Evolutionary conservation across 2,329 filamentous ascomycete genomes (phyloP).

Genomic region (Ophiostoma australiae): DNA sequence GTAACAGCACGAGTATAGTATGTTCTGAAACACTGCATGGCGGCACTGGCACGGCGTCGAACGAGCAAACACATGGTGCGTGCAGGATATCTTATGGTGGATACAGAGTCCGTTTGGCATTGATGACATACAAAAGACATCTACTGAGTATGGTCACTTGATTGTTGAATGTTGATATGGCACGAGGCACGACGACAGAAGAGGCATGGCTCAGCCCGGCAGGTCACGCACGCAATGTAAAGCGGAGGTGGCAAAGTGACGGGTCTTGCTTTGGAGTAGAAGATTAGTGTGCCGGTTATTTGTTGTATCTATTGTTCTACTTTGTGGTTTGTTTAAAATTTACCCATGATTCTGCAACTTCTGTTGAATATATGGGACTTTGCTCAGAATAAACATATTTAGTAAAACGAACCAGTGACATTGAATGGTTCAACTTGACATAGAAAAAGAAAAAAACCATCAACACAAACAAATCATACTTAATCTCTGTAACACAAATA

Average conservation of each 20-base stretch:
- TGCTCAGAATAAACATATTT: no score
- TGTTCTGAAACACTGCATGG: neutral
- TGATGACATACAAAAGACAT: neutral
- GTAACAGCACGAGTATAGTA: neutral
- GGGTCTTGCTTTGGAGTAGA: neutral
- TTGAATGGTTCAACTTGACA: no score
- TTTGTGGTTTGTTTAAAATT: neutral
- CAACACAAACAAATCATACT: neutral
- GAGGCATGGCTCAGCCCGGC: slow-evolving; percentile 3
- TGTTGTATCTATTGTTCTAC: neutral
- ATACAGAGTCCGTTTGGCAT: neutral
- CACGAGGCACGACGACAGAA: slow-evolving; percentile 1
- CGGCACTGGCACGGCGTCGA: neutral
- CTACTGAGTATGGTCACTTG: neutral
- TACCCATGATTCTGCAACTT: no score
- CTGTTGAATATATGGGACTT: no score
- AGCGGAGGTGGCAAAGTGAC: slow-evolving; percentile 6
- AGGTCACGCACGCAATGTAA: slow-evolving; percentile 2
- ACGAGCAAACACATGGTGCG: slow-evolving; percentile 1
- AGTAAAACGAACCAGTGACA: no score
- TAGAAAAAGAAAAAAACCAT: no score
- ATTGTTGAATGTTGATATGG: neutral
- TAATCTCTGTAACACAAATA: no score
- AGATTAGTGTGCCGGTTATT: neutral
- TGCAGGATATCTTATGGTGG: neutral